phyloP scores from a whole-genome alignment of 768 basidiomycete species.

The Rhizopogon vesiculosus region DNA sequence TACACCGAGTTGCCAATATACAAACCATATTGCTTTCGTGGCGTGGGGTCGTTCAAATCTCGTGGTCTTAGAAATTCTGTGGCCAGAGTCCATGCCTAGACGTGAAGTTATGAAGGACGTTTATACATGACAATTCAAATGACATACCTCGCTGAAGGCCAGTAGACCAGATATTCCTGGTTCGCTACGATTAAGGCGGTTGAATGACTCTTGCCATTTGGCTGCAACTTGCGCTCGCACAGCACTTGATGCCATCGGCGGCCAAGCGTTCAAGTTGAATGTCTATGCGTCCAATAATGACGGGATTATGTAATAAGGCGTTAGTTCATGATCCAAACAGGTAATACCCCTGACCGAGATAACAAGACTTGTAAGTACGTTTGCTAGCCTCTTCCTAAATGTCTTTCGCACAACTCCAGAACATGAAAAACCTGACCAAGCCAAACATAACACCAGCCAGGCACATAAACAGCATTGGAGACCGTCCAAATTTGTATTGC shows the following conservation, averaged over 20 bases:
- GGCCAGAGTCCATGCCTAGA: slow-evolving; percentile 58
- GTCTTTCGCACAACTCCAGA: background rate
- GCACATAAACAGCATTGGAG: background rate
- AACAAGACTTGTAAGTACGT: background rate
- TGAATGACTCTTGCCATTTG: slow-evolving; percentile 70
- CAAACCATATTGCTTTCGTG: slow-evolving; percentile 26
- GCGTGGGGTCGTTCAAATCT: slow-evolving; percentile 39
- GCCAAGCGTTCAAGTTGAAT: background rate
- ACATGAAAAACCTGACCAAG: background rate
- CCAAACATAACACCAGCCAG: background rate
- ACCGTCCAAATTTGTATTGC: background rate
- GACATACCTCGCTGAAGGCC: slow-evolving; percentile 53
- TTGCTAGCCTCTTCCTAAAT: background rate
- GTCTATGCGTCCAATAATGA: too few relatives aligned
- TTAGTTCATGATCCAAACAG: too few relatives aligned
- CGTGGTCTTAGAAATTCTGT: slow-evolving; percentile 51
- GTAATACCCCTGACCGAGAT: background rate
- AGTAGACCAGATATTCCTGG: slow-evolving; percentile 64
- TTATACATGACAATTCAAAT: background rate
- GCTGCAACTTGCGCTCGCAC: slow-evolving; percentile 60
- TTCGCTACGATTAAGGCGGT: slow-evolving; percentile 53
- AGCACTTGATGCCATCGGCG: slow-evolving; percentile 52
- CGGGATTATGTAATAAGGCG: too few relatives aligned
- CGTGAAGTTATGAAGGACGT: background rate
- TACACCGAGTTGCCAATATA: background rate